A percentile compares a stretch with the other conserved stretches of the same genome.
Conservation (phyloP, 129 eudicot genomes). For the Centrapalus pauciflorus region DNA sequence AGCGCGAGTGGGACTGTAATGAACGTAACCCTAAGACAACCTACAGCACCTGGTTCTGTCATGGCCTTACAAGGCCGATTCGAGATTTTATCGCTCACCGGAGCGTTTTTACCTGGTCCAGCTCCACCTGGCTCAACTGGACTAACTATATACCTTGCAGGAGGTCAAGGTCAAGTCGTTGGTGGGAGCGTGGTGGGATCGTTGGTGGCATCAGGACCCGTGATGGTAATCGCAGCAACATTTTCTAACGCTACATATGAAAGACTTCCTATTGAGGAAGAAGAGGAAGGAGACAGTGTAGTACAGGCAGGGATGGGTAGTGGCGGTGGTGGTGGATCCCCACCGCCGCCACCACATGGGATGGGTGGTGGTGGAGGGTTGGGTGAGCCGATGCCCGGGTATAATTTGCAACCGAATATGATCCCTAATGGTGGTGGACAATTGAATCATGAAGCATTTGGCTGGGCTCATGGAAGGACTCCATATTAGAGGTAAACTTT, state of each 20-base stretch:
- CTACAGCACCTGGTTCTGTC: constrained; percentile 53
- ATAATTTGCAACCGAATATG: constrained; percentile 48
- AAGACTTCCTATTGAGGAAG: constrained; percentile 59
- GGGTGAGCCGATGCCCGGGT: constrained; percentile 42
- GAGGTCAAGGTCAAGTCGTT: constrained; percentile 77
- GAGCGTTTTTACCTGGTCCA: constrained; percentile 74
- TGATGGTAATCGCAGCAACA: constrained; percentile 63
- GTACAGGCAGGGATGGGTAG: constrained; percentile 28
- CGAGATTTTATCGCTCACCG: constrained; percentile 57
- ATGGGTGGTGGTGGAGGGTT: constrained; percentile 24
- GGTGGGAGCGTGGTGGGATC: constrained; percentile 77
- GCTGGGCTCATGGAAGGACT: constrained; percentile 53
- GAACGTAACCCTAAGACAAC: constrained; percentile 67
- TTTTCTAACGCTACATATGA: constrained; percentile 69
- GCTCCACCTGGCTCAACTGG: constrained; percentile 75
- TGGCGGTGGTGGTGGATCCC: constrained; percentile 18
- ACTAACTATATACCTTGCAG: constrained; percentile 63
- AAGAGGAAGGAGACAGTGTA: constrained; percentile 44
- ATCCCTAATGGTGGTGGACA: constrained; percentile 60
- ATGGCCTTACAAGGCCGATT: constrained; percentile 73
- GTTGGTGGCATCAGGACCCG: constrained; percentile 67
- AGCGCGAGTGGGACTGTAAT: constrained; percentile 60
- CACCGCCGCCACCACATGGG: constrained; percentile 24
- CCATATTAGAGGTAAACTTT: constrained; percentile 38
- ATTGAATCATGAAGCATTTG: constrained; percentile 65